A percentile compares a stretch with the other conserved stretches of the same genome.
These are phyloP conservation scores for Candida albicans DNA, from an alignment of 1,139 yeast genomes.

Conservation along the genomic window DNA sequence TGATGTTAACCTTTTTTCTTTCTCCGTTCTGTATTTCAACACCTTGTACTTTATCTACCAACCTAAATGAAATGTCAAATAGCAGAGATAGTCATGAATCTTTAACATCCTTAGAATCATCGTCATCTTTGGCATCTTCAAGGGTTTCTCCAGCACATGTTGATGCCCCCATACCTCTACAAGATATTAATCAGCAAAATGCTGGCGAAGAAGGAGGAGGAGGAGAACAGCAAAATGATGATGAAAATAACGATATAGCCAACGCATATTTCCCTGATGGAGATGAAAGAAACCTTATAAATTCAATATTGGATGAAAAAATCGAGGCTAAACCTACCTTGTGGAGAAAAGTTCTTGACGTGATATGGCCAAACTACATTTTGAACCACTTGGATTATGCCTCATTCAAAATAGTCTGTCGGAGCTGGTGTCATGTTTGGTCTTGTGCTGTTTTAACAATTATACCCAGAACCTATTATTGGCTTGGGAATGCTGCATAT, in stretches of 20 bases:
- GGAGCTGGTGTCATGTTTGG: constrained; percentile 35
- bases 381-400: constrained; percentile 26
- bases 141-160: neutral
- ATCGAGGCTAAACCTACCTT: constrained; percentile 7
- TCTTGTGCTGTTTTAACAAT: constrained; percentile 25
- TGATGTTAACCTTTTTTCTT: too few species aligned
- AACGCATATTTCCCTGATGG: constrained; percentile 15
- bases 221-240: neutral
- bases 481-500: constrained; percentile 35
- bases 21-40: too few species aligned
- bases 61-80: neutral
- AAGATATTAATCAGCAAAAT: neutral
- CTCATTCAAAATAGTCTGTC: constrained; percentile 26
- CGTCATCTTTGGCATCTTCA: constrained; percentile 1
- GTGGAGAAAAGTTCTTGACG: constrained; percentile 16
- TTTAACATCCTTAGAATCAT: neutral
- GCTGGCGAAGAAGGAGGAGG: neutral
- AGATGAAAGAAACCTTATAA: constrained; percentile 8
- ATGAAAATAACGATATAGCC: neutral
- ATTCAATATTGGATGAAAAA: constrained; percentile 11
- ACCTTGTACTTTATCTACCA: neutral
- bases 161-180: neutral
- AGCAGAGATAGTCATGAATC: neutral
- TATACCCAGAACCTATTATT: constrained; percentile 24
- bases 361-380: constrained; percentile 25